These are phyloP conservation scores for Candida sp. DNA, from an alignment of 1,139 yeast genomes.

Conservation along the genomic window DNA sequence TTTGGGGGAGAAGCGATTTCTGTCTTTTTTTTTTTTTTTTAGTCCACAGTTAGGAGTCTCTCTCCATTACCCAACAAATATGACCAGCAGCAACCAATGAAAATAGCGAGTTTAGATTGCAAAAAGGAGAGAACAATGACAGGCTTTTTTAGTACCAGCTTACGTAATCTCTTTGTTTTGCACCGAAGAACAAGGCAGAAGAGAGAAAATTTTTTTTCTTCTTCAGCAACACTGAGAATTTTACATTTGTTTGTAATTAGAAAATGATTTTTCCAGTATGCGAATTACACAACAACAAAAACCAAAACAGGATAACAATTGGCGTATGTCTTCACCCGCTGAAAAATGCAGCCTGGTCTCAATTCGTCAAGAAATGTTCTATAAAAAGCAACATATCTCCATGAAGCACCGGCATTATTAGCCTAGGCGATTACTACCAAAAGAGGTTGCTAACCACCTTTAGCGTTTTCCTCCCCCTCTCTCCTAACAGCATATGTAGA, in stretches of 20 bases:
- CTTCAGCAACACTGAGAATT: background rate
- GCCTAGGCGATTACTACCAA: background rate
- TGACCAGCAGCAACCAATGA: too few relatives aligned
- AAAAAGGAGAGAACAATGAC: background rate
- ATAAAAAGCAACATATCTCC: background rate
- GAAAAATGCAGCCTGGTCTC: background rate
- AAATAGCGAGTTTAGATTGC: too few relatives aligned
- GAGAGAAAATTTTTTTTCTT: background rate
- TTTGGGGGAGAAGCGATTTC: background rate
- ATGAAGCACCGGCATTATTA: background rate
- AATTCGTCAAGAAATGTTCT: background rate
- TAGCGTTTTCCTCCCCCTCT: background rate
- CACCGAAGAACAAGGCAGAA: too few relatives aligned
- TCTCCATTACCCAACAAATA: background rate
- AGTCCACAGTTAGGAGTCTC: background rate
- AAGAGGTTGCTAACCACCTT: too few relatives aligned
- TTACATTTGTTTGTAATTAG: constrained; percentile 3
- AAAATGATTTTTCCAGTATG: background rate
- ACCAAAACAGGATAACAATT: background rate
- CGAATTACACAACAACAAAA: background rate
- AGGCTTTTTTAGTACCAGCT: too few relatives aligned
- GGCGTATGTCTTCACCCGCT: too few relatives aligned
- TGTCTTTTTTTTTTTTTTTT: too few relatives aligned
- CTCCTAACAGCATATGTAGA: background rate
- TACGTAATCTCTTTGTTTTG: too few relatives aligned